Base-by-base conservation (phyloP, 1,139 yeast species). In the Taphrina flavorubra region DNA sequence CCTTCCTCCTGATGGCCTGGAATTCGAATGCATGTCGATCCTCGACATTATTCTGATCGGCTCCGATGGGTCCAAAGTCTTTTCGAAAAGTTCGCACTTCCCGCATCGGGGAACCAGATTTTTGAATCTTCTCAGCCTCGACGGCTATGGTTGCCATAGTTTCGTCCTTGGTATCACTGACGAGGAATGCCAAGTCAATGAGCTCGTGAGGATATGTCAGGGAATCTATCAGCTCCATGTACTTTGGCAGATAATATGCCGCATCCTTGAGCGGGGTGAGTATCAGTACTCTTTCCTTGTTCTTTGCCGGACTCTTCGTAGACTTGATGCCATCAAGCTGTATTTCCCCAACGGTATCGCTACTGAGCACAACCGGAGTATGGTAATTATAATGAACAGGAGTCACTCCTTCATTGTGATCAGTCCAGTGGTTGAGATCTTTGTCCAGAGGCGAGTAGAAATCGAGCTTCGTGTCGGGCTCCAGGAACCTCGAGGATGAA, bases 11-110 rank as follows among this genome's bases (percentile, higher is more conserved):
- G 51, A 90, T 88, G 16, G 96, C 97, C 79, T 91, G 97, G 31
- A 89, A 92, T 76, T 89, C 90, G 60, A 90, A 95, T 20, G 90
- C 95, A 76, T 91, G 97, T 72, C 97, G 81, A 76, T 90, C 96
- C 34, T 74, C 74, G 20, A 77, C 78, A 58, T 76, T 76, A 51
- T 75, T 71, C 73, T 87, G 84, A 25, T 61, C 58, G 6, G 44
- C 60, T 34, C 61, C 67, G 10, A 95, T 92, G 76, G 90, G 96
- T 16, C 97, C 97, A 76, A 91, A 91, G 78, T 91, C 95, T 76
- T 90, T 90, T 73, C 86, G 85, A 78, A 84, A 89, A 56, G 90
- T 88, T 69, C 90, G 88, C 16, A 90, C 86, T 8, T 88, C 85
- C 72, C 95, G 81, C 80, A 90, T 90, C 25, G 68, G 70, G 34